A percentile compares a stretch with the other conserved stretches of the same genome.
These are phyloP conservation scores for Metarhizium anisopliae DNA, from an alignment of 2,329 filamentous ascomycete species.

Conservation along the genomic window DNA sequence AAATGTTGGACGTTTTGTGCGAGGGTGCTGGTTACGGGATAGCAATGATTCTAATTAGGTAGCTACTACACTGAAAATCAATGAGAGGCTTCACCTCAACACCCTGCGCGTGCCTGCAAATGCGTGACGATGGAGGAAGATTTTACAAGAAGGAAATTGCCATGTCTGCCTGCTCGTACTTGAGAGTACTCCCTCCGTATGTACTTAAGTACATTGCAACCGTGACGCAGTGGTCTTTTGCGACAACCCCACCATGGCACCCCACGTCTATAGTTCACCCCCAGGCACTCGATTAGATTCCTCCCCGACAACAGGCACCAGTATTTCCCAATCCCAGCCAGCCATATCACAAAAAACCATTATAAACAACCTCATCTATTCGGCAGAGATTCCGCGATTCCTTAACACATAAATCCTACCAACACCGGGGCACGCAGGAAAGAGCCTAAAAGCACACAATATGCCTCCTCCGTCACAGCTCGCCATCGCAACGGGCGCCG, in stretches of 20 bases:
- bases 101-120: not conserved
- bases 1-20: not conserved
- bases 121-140: not conserved
- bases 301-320: conserved; percentile 10
- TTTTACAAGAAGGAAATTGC: not conserved
- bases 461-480: conserved; percentile 76
- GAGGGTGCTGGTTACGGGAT: not conserved
- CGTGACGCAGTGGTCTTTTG: not conserved
- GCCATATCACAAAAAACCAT: not conserved
- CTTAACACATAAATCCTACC: too few species aligned
- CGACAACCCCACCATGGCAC: conserved; percentile 2
- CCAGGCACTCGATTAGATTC: not conserved
- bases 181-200: too few species aligned
- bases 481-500: conserved; percentile 68
- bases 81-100: not conserved
- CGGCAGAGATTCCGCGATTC: too few species aligned
- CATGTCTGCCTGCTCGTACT: too few species aligned
- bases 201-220: too few species aligned
- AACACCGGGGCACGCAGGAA: not conserved
- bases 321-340: not conserved
- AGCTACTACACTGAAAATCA: conserved; percentile 2
- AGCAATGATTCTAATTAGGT: conserved; percentile 3
- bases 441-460: conserved; percentile 6
- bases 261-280: not conserved
- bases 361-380: not conserved